Evolutionary conservation across 371 early-diverging fungal species (phyloP).

Genomic region (Saksenaea oblongispora): DNA sequence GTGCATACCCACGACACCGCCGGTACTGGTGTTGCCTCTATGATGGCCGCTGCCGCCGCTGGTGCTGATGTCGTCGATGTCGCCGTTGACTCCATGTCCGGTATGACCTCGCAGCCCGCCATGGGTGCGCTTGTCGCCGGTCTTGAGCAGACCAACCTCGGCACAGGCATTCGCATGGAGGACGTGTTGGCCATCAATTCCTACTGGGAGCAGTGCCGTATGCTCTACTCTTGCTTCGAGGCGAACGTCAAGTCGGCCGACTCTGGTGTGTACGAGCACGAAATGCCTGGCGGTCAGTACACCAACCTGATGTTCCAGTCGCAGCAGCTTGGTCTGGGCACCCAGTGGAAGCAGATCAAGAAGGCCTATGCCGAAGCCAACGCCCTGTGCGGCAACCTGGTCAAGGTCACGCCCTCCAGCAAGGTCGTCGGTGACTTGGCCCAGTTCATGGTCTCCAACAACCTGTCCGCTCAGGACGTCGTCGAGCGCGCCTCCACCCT

Average conservation of each 20-base stretch:
- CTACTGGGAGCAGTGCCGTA: constrained; percentile 95
- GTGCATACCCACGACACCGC: constrained; percentile 97
- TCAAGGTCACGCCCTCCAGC: constrained; percentile 96
- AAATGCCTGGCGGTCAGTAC: constrained; percentile 98
- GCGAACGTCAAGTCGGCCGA: constrained; percentile 85
- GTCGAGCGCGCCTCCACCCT: constrained; percentile 71
- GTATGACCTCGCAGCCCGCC: constrained; percentile 93
- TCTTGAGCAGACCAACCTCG: constrained; percentile 70
- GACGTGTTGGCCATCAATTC: constrained; percentile 81
- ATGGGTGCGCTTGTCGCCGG: constrained; percentile 94
- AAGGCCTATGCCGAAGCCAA: constrained; percentile 90
- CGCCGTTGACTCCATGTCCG: constrained; percentile 95
- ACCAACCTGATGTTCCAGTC: constrained; percentile 97
- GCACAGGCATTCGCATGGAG: constrained; percentile 82
- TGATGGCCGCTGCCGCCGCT: constrained; percentile 91
- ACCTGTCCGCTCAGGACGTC: constrained; percentile 74
- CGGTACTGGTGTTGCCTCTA: constrained; percentile 93
- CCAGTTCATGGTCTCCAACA: constrained; percentile 95
- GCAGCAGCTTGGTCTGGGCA: constrained; percentile 88
- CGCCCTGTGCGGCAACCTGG: constrained; percentile 90
- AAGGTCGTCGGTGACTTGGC: constrained; percentile 98
- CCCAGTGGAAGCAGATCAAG: constrained; percentile 93
- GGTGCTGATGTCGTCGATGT: constrained; percentile 94
- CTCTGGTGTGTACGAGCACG: constrained; percentile 90
- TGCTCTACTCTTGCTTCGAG: constrained; percentile 94